Evolutionary conservation across 106 monocot genomes (phyloP).

Genomic region (Acorus calamus): DNA sequence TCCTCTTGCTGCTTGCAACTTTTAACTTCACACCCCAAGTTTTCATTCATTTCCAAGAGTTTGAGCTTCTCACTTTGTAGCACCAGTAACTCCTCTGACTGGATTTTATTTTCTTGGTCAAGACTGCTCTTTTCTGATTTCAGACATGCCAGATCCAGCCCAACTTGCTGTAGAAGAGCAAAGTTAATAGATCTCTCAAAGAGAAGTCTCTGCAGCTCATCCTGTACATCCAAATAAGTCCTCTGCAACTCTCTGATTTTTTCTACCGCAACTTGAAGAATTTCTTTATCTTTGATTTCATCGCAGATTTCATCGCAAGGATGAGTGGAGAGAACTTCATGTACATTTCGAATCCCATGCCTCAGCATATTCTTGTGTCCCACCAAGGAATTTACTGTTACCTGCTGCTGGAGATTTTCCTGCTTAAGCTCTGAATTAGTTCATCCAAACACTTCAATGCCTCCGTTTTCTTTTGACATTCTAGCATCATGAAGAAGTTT

Average conservation of each 20-base stretch:
- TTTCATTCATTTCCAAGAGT: slow-evolving; percentile 17
- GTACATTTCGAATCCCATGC: slow-evolving; percentile 19
- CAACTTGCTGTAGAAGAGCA: slow-evolving; percentile 38
- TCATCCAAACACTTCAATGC: slow-evolving; percentile 12
- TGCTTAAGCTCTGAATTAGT: slow-evolving; percentile 10
- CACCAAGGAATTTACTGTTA: slow-evolving; percentile 9
- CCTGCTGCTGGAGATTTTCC: slow-evolving; percentile 6
- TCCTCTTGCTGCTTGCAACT: slow-evolving; percentile 8
- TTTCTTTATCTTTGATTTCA: slow-evolving; percentile 19
- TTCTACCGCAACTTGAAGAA: slow-evolving; percentile 24
- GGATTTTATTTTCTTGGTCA: slow-evolving; percentile 11
- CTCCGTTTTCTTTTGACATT: slow-evolving; percentile 30
- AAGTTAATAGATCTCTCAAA: slow-evolving; percentile 32
- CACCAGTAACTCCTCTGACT: slow-evolving; percentile 16
- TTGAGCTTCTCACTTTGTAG: slow-evolving; percentile 19
- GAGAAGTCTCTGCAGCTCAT: slow-evolving; percentile 26
- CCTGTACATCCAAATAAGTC: slow-evolving; percentile 23
- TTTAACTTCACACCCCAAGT: slow-evolving; percentile 15
- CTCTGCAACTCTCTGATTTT: slow-evolving; percentile 27
- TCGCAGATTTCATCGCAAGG: slow-evolving; percentile 19
- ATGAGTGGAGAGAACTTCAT: slow-evolving; percentile 17
- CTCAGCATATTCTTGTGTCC: slow-evolving; percentile 38
- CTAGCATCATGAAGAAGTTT: slow-evolving; percentile 17
- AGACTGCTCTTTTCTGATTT: slow-evolving; percentile 16
- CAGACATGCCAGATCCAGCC: slow-evolving; percentile 20